A percentile compares a stretch with the other conserved stretches of the same genome.
Conservation (phyloP, 2,329 filamentous ascomycete species). For the Dothideomycetes sp. region DNA sequence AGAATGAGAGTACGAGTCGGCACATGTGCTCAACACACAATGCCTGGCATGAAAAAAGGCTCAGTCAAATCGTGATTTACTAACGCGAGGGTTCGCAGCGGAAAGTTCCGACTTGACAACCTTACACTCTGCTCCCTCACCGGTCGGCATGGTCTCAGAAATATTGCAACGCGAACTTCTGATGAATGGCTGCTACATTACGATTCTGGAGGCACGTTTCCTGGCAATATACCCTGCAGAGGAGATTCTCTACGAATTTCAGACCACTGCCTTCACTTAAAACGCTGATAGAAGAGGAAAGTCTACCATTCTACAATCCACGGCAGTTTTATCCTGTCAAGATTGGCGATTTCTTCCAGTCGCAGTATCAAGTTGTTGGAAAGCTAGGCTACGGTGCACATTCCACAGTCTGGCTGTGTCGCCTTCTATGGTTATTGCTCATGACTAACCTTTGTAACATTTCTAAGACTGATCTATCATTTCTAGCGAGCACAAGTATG, state of each 20-base stretch:
- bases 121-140: too few species aligned
- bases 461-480: background rate
- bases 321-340: constrained; percentile 26
- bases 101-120: too few species aligned
- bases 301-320: constrained; percentile 12
- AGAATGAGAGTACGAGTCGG: too few species aligned
- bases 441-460: too few species aligned
- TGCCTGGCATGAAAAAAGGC: too few species aligned
- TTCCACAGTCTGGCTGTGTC: constrained; percentile 33
- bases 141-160: background rate
- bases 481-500: constrained; percentile 1
- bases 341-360: constrained; percentile 23
- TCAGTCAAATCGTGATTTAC: too few species aligned
- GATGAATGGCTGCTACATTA: background rate
- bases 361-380: constrained; percentile 26
- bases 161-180: background rate
- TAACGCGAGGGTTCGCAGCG: too few species aligned
- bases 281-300: constrained; percentile 16
- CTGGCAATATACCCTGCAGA: background rate
- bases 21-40: too few species aligned
- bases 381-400: constrained; percentile 32
- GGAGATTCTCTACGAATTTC: background rate
- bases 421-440: constrained; percentile 17
- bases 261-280: background rate
- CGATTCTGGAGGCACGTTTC: background rate